Evolutionary conservation across 305 asterid genomes (phyloP), one percentile per base, ranked within the genome.

Genomic region (Fraxinus baroniana): DNA sequence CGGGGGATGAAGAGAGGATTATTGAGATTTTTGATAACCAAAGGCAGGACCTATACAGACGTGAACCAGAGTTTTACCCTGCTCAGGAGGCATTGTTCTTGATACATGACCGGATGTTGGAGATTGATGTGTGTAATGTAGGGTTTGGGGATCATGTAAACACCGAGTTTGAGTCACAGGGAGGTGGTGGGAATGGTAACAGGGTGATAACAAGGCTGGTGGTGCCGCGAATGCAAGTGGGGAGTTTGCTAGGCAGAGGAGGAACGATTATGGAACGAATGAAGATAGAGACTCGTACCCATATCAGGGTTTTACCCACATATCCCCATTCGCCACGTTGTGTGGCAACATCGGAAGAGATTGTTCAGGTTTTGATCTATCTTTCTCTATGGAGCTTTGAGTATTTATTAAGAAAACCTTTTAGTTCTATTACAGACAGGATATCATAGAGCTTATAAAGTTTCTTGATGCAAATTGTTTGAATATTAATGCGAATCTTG

Each of bases 231-330:
- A 88, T 90, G 93, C 98, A 94, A 33, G 97, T 93, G 32, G 99
- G 99, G 55, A 87, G 95, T 82, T 90, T 95, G 93, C 75, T 95
- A 86, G 99, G 99, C 79, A 94, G 92, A 88, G 95, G 98, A 66
- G 99, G 99, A 86, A 92, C 92, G 92, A 94, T 94, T 78, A 95
- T 95, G 82, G 97, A 95, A 92, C 97, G 92, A 84, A 95, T 94
- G 97, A 93, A 95, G 91, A 89, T 85, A 35, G 94, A 94, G 85
- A 95, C 99, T 62, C 93, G 89, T 87, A 94, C 97, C 3, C 97
- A 93, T 87, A 93, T 94, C 78, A 91, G 97, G 91, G 83, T 94
- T 89, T 88, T 95, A 85, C 97, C 97, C 1, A 90, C 97, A 83
- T 95, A 93, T 83, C 91, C 91, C 75, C 92, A 87, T 18, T 87